Conservation (phyloP, 352 stramenopile genomes). For the Phytophthora hibernalis region DNA sequence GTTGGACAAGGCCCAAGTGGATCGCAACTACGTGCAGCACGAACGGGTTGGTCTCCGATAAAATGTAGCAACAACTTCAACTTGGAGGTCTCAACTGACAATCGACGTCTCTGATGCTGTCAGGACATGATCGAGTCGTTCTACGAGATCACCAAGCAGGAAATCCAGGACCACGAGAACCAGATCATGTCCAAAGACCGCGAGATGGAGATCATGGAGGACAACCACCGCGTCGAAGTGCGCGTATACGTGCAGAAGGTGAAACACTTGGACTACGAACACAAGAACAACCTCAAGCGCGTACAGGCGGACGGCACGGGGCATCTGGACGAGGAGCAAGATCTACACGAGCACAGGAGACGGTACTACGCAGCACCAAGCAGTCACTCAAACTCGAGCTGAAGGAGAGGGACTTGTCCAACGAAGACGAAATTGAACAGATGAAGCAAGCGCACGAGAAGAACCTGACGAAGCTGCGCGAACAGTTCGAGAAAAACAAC, state of each 20-base stretch:
- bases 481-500: slow-evolving; percentile 92
- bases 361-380: slow-evolving; percentile 73
- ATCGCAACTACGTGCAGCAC: slow-evolving; percentile 96
- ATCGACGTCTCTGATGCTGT: not conserved
- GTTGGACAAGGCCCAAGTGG: slow-evolving; percentile 90
- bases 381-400: slow-evolving; percentile 80
- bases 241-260: slow-evolving; percentile 95
- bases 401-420: slow-evolving; percentile 86
- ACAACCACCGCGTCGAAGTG: slow-evolving; percentile 94
- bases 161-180: slow-evolving; percentile 92
- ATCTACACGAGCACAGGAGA: slow-evolving; percentile 76
- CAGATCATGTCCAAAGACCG: slow-evolving; percentile 93
- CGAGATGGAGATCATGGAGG: slow-evolving; percentile 96
- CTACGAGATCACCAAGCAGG: slow-evolving; percentile 94
- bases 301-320: slow-evolving; percentile 72
- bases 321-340: slow-evolving; percentile 79
- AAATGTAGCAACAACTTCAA: slow-evolving; percentile 10
- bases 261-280: slow-evolving; percentile 95
- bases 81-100: slow-evolving; percentile 12
- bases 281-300: slow-evolving; percentile 93
- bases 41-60: slow-evolving; percentile 57
- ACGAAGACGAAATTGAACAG: slow-evolving; percentile 89
- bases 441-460: slow-evolving; percentile 94
- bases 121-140: slow-evolving; percentile 96
- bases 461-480: slow-evolving; percentile 91